A percentile compares a stretch with the other conserved stretches of the same genome.
These are phyloP conservation scores for Fusarium sp. DNA, from an alignment of 2,329 filamentous ascomycete species.

Conservation along the genomic window DNA sequence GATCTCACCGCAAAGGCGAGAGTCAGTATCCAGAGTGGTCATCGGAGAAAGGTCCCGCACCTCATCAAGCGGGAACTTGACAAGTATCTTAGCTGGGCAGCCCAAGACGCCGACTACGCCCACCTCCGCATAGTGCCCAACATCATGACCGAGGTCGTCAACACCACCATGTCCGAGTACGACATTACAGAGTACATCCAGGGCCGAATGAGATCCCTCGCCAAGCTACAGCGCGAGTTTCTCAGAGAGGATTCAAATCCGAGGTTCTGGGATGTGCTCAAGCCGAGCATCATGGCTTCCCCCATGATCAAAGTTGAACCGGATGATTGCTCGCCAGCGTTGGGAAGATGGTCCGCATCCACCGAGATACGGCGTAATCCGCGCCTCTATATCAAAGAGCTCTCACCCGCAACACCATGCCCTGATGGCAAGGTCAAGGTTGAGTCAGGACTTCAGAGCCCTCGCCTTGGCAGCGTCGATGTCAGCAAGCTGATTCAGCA, in stretches of 20 bases:
- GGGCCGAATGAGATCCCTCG: conserved; percentile 48
- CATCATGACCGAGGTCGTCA: conserved; percentile 50
- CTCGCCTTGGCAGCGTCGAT: conserved; percentile 1
- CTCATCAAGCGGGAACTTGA: conserved; percentile 49
- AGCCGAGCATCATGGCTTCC: conserved; percentile 34
- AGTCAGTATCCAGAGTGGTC: conserved; percentile 48
- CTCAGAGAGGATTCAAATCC: conserved; percentile 43
- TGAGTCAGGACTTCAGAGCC: conserved; percentile 23
- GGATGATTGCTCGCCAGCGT: conserved; percentile 16
- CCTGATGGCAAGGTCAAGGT: conserved; percentile 13
- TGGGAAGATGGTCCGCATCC: conserved; percentile 16
- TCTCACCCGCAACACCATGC: conserved; percentile 6
- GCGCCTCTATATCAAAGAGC: conserved; percentile 20
- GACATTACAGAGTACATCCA: conserved; percentile 50
- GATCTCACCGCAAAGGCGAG: conserved; percentile 51
- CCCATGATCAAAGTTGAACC: conserved; percentile 34
- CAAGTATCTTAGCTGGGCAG: conserved; percentile 52
- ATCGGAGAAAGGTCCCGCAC: conserved; percentile 44
- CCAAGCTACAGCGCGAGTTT: conserved; percentile 49
- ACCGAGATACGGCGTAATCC: conserved; percentile 2
- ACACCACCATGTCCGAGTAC: conserved; percentile 42
- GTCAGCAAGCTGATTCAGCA: conserved; percentile 18
- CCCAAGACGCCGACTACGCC: conserved; percentile 51
- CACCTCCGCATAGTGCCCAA: conserved; percentile 51
- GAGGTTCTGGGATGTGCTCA: conserved; percentile 46